A percentile compares a stretch with the other conserved stretches of the same genome.
Conservation (phyloP, 176 grass and related monocot genomes). For the Avena atlantica region DNA sequence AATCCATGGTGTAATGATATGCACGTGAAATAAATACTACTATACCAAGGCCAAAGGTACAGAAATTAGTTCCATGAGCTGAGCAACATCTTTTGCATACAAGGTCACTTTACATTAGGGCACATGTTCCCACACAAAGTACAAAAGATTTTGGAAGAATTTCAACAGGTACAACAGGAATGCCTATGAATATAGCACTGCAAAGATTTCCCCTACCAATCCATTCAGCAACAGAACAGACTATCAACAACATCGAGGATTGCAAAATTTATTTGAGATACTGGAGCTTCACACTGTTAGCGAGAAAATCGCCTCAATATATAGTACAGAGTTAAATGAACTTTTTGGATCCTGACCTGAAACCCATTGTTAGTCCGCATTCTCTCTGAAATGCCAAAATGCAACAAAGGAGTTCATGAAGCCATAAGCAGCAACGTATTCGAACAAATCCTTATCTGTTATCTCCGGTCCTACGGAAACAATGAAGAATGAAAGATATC, state of each 20-base stretch:
- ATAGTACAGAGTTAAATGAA: neutral
- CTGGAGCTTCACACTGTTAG: slow-evolving; percentile 9
- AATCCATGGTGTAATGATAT: slow-evolving; percentile 11
- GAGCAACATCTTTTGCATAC: neutral
- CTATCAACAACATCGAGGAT: neutral
- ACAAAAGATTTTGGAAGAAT: neutral
- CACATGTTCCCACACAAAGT: neutral
- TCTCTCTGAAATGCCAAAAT: neutral
- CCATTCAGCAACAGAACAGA: neutral
- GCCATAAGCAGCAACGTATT: slow-evolving; percentile 6
- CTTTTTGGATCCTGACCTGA: neutral
- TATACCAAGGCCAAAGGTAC: neutral
- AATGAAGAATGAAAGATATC: slow-evolving; percentile 8
- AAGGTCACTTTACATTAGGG: neutral
- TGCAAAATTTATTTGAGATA: neutral
- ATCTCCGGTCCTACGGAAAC: neutral
- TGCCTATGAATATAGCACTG: neutral
- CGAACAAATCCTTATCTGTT: neutral
- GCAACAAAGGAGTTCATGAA: slow-evolving; percentile 8
- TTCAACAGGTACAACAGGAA: neutral
- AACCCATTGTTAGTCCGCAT: neutral
- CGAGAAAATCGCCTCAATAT: neutral
- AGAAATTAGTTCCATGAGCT: neutral
- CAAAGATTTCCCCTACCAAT: neutral
- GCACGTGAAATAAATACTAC: neutral